Conservation (phyloP, 768 basidiomycete species). For the Suillus subluteus region DNA sequence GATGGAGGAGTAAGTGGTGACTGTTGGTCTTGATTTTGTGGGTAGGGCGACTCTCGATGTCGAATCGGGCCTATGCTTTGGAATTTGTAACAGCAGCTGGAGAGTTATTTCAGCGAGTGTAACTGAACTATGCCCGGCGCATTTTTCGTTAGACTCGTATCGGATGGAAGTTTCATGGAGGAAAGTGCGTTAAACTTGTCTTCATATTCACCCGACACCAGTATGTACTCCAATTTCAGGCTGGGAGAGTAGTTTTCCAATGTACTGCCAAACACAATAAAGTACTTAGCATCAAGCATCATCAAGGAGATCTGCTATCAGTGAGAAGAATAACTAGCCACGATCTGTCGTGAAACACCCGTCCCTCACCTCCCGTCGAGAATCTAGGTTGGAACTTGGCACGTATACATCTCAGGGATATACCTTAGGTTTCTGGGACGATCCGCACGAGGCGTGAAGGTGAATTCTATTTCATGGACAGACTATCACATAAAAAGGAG, state of each 20-base stretch:
- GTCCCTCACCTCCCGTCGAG: too few species aligned
- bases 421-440: too few species aligned
- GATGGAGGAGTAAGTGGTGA: slow-evolving; percentile 24
- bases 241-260: not conserved
- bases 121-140: not conserved
- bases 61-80: not conserved
- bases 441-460: too few species aligned
- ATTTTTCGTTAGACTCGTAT: not conserved
- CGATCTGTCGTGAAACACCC: too few species aligned
- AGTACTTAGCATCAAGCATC: too few species aligned
- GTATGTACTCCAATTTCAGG: not conserved
- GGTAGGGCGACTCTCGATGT: not conserved
- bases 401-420: too few species aligned
- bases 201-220: not conserved
- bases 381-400: too few species aligned
- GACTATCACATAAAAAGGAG: too few species aligned
- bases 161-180: not conserved
- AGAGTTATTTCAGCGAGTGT: not conserved
- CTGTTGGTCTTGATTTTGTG: not conserved
- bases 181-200: not conserved
- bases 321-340: too few species aligned
- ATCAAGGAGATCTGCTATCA: too few species aligned
- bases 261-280: not conserved
- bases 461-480: too few species aligned
- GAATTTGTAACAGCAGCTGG: not conserved